These are phyloP conservation scores for Penicillium salamii DNA, from an alignment of 495 filamentous ascomycete species.

Conservation along the genomic window DNA sequence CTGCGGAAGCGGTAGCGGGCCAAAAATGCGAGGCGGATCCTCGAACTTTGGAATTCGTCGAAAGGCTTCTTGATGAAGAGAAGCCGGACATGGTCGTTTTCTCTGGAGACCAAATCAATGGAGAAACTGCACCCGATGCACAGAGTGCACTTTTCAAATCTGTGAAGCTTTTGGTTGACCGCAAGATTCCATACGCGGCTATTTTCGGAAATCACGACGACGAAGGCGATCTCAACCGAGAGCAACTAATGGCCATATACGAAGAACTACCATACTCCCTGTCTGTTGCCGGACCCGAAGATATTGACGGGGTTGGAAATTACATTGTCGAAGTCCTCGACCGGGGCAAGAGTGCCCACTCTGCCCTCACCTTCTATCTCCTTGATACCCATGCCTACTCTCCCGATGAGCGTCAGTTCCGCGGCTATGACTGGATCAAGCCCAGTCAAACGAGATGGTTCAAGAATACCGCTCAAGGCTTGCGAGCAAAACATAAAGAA, in stretches of 20 bases:
- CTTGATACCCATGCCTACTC: constrained; percentile 92
- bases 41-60: constrained; percentile 86
- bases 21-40: constrained; percentile 87
- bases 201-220: constrained; percentile 99
- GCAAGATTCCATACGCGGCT: constrained; percentile 84
- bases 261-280: constrained; percentile 87
- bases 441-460: constrained; percentile 94
- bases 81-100: constrained; percentile 88
- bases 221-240: constrained; percentile 75
- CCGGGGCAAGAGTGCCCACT: constrained; percentile 72
- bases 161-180: constrained; percentile 78
- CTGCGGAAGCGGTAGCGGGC: constrained; percentile 59
- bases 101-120: constrained; percentile 92
- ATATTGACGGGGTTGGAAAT: constrained; percentile 88
- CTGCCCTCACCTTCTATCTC: constrained; percentile 87
- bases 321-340: constrained; percentile 91
- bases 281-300: constrained; percentile 73
- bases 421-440: constrained; percentile 96
- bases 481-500: constrained; percentile 69
- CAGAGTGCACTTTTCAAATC: constrained; percentile 94
- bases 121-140: constrained; percentile 86
- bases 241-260: constrained; percentile 77
- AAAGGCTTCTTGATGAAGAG: constrained; percentile 79
- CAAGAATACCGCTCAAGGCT: constrained; percentile 62
- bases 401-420: constrained; percentile 79